Evolutionary conservation across 495 filamentous ascomycete species (phyloP), one percentile per base, ranked within the genome.

Genomic region (Rhypophila decipiens): DNA sequence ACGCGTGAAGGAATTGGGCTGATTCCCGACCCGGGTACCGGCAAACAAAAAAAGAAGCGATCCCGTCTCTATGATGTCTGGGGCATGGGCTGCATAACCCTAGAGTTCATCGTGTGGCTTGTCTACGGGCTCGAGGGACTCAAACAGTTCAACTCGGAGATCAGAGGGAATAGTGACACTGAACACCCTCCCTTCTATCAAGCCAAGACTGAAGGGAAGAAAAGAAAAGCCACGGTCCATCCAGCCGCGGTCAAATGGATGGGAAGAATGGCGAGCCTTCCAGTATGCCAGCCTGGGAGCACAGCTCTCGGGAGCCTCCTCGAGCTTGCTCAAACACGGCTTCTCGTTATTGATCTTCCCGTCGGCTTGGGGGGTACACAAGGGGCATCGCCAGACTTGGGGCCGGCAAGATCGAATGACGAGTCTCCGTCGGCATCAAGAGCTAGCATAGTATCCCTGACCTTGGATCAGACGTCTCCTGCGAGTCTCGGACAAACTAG

Each of bases 51-150:
- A 17, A 27, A n/a, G 34, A 18, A 31, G 7, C 27, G 27, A 31
- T 31, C 22, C 8, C 56, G 58, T 1, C 49, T 42, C 13, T 67
- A 63, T 34, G 66, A 69, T 31, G 63, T 68, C 9, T 70, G 66
- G 67, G 64, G 64, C 2, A 58, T 70, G 39, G 67, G 67, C 2
- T 70, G 67, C 40, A 51, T 70, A 18, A 56, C 48, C 15, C 40
- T 68, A 7, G 66, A 69, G 49, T 52, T 60, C 23, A 44, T 64
- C 23, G 50, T 69, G 18, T 68, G 66, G 65, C 27, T 69, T 18
- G 46, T 69, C 0, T 63, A 63, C 33, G 66, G 65, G 22, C 41
- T 22, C 10, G 37, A 54, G 0, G 47, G 18, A 1, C 45, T 67
- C 0, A 29, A 51, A 13, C 39, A 20, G 2, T 65, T 69, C 39